Percentiles rank a stretch among this genome's conserved stretches.
These are phyloP conservation scores for Mytilinidion resinicola DNA, from an alignment of 495 filamentous ascomycete species.

Conservation along the genomic window DNA sequence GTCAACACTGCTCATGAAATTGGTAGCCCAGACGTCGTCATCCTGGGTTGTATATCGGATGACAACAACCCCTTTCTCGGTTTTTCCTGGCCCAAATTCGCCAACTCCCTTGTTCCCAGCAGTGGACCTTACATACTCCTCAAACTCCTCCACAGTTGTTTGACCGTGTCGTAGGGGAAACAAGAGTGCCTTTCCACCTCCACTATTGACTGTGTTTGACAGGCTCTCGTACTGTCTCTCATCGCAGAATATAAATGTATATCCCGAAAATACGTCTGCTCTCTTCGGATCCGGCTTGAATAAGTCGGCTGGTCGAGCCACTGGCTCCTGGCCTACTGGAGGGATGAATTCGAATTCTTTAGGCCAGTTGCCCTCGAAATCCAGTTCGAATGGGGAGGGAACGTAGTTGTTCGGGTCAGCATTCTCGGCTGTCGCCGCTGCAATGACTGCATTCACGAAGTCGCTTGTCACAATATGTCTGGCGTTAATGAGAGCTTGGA, in stretches of 20 bases:
- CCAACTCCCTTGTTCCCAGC: constrained; percentile 64
- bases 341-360: constrained; percentile 65
- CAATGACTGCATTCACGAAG: constrained; percentile 60
- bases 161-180: constrained; percentile 54
- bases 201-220: constrained; percentile 64
- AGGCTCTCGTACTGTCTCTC: constrained; percentile 71
- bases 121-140: constrained; percentile 66
- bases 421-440: constrained; percentile 41
- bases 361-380: constrained; percentile 81
- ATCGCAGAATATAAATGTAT: constrained; percentile 84
- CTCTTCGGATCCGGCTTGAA: constrained; percentile 65
- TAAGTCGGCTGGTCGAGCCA: constrained; percentile 51
- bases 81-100: constrained; percentile 53
- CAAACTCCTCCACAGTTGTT: constrained; percentile 69
- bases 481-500: constrained; percentile 83
- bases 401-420: constrained; percentile 45
- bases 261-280: constrained; percentile 71
- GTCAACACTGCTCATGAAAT: constrained; percentile 61
- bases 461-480: constrained; percentile 71
- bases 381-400: constrained; percentile 62
- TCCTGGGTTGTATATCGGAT: constrained; percentile 64
- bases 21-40: constrained; percentile 59
- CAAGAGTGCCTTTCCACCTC: constrained; percentile 73
- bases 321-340: constrained; percentile 65
- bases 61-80: constrained; percentile 64